These are phyloP conservation scores for Coniochaeta prunicola DNA, from an alignment of 2,329 filamentous ascomycete genomes.

Conservation along the genomic window DNA sequence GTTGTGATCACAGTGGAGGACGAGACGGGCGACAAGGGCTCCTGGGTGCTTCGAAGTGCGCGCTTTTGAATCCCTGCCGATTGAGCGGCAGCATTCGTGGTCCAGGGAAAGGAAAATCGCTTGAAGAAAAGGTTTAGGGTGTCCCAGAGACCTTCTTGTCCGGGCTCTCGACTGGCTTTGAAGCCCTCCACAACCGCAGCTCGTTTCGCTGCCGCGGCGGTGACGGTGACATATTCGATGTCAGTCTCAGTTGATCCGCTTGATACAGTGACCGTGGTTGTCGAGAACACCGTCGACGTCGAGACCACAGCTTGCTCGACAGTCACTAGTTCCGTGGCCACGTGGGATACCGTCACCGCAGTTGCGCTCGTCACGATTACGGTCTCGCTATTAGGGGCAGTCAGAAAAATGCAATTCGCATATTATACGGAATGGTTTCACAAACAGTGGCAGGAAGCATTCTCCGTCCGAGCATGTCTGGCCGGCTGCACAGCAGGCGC, in stretches of 20 bases:
- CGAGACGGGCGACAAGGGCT: neutral
- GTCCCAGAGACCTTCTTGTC: neutral
- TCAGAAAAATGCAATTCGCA: neutral
- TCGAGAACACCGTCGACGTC: constrained; percentile 7
- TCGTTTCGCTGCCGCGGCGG: neutral
- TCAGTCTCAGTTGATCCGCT: constrained; percentile 13
- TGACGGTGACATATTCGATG: constrained; percentile 3
- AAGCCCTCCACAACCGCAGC: neutral
- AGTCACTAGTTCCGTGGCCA: constrained; percentile 8
- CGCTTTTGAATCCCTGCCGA: neutral
- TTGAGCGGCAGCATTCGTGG: neutral
- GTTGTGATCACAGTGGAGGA: neutral
- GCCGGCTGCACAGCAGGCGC: constrained; percentile 20
- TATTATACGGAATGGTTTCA: neutral
- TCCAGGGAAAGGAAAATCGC: neutral
- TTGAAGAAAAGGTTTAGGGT: neutral
- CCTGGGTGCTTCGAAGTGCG: neutral
- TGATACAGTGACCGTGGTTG: constrained; percentile 10
- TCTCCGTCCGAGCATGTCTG: constrained; percentile 20
- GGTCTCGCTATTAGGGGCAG: constrained; percentile 8
- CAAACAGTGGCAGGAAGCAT: constrained; percentile 12
- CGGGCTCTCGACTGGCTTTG: neutral
- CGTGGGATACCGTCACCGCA: constrained; percentile 4
- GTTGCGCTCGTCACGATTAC: constrained; percentile 7
- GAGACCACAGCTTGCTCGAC: constrained; percentile 11